Conservation (phyloP, 1,139 yeast genomes). For the Martiniozyma asiatica region DNA sequence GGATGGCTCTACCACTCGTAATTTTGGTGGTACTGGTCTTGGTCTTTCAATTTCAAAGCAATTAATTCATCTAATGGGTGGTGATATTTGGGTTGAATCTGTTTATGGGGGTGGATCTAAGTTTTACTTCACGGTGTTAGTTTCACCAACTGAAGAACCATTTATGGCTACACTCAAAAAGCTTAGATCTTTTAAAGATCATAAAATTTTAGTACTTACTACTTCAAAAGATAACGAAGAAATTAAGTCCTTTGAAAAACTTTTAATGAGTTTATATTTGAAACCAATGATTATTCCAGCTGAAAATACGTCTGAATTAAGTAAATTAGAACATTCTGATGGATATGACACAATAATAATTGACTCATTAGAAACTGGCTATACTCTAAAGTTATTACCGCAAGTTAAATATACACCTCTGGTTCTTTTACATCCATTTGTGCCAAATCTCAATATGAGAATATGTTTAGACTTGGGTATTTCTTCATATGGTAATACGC, state of each 20-base stretch:
- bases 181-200: conserved; percentile 60
- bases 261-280: conserved; percentile 33
- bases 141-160: conserved; percentile 50
- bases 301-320: neutral
- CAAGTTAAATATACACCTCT: conserved; percentile 76
- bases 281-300: conserved; percentile 32
- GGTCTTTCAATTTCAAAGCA: conserved; percentile 82
- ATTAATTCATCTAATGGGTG: conserved; percentile 81
- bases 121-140: conserved; percentile 69
- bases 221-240: conserved; percentile 37
- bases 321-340: conserved; percentile 32
- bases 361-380: conserved; percentile 67
- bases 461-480: conserved; percentile 77
- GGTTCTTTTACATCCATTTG: conserved; percentile 63
- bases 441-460: conserved; percentile 72
- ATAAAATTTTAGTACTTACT: conserved; percentile 57
- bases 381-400: conserved; percentile 50
- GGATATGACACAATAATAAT: conserved; percentile 72
- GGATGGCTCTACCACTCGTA: conserved; percentile 83
- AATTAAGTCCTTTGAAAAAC: conserved; percentile 15
- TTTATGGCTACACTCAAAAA: conserved; percentile 41
- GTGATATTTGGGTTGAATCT: conserved; percentile 80
- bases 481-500: conserved; percentile 79
- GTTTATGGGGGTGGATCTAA: conserved; percentile 74
- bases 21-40: conserved; percentile 84